Conservation (phyloP, 2,329 filamentous ascomycete species). For the Aspergillus quadrilineatus region DNA sequence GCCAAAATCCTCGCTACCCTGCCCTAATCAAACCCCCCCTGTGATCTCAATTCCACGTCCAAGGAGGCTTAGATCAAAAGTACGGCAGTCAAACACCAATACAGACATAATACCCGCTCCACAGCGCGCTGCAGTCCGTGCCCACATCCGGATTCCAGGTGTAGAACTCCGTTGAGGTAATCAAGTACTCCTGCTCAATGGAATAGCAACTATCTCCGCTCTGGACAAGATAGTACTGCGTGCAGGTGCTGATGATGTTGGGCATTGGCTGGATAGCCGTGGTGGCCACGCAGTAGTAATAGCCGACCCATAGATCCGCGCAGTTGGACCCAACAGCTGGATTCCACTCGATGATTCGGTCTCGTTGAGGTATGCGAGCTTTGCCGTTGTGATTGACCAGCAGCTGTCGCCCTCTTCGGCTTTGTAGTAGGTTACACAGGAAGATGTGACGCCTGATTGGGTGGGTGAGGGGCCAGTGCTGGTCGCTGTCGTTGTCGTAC, state of each 20-base stretch:
- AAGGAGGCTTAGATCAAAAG: no score
- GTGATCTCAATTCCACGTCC: no score
- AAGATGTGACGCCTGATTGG: slow-evolving; percentile 13
- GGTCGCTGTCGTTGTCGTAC: not conserved
- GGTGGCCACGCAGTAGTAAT: not conserved
- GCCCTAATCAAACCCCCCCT: no score
- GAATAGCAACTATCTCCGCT: not conserved
- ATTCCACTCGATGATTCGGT: not conserved
- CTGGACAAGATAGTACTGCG: not conserved
- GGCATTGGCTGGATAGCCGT: not conserved
- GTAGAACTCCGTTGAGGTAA: not conserved
- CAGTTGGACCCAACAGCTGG: not conserved
- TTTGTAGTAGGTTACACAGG: slow-evolving; percentile 18
- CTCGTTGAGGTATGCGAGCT: slow-evolving; percentile 1
- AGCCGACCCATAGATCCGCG: not conserved
- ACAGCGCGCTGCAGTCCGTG: not conserved
- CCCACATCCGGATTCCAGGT: not conserved
- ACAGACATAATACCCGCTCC: slow-evolving; percentile 2
- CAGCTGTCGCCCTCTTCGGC: slow-evolving; percentile 15
- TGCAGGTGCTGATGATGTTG: not conserved
- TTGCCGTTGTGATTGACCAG: slow-evolving; percentile 9
- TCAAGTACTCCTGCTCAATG: not conserved
- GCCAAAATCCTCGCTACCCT: no score
- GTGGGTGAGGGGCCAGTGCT: slow-evolving; percentile 13
- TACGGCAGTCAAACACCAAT: no score